phyloP scores from a whole-genome alignment of 805 yeast species.

The Kodamaea hsintzibuensis region DNA sequence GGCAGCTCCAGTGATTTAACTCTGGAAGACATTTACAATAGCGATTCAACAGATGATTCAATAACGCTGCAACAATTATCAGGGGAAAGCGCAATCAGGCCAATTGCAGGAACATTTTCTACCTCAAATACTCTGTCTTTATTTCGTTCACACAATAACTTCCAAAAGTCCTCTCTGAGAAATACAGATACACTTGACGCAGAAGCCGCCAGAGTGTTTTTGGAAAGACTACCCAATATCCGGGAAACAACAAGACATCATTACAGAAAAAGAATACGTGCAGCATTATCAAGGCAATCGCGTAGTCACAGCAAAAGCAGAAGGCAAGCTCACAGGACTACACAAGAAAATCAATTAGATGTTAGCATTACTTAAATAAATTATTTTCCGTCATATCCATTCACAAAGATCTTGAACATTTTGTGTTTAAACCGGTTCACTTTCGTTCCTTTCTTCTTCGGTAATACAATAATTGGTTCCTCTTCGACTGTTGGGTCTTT shows the following conservation, averaged over 20 bases:
- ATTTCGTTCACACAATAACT: not conserved
- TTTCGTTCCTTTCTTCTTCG: conserved; percentile 13
- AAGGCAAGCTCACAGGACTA: not conserved
- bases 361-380: not conserved
- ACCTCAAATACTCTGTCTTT: not conserved
- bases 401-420: conserved; percentile 34
- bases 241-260: not conserved
- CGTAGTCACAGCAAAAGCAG: not conserved
- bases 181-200: not conserved
- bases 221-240: not conserved
- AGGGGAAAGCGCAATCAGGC: not conserved
- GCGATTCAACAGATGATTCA: not conserved
- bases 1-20: not conserved
- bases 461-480: not conserved
- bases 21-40: not conserved
- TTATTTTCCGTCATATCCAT: conserved; percentile 9
- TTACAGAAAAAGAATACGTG: not conserved
- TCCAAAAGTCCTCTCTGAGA: not conserved
- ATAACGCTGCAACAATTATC: not conserved
- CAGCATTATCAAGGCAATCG: not conserved
- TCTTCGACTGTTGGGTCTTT: not conserved
- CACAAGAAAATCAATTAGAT: not conserved
- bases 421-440: conserved; percentile 19
- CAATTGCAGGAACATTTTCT: not conserved
- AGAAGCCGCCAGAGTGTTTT: not conserved